Base-by-base conservation (phyloP, 108 stramenopile genomes). In the Cyclotella cryptica region DNA sequence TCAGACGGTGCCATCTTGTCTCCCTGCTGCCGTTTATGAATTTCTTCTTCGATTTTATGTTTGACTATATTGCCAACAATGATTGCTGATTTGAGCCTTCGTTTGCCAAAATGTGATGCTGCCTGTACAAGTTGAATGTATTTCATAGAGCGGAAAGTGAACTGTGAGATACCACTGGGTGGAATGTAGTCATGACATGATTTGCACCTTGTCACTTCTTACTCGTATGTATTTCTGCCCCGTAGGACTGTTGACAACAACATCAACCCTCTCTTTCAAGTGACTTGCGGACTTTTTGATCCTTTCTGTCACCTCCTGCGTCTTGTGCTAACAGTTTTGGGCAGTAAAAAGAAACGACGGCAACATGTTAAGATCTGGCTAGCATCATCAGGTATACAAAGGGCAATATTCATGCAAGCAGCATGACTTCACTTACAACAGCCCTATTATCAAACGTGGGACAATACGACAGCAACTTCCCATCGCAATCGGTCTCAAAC, bases 391-490 rank as follows among this genome's bases (percentile, higher is more conserved):
- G 35, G 35, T 35, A 35, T 35, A 35, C 4, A 35, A 35, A 35
- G 6, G 35, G 6, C 35, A 35, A 2, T 5, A 35, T 2, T 35
- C 35, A 6, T 35, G 35, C 2, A 35, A 35, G 2, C 35, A 2
- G 4, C 35, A 35, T 35, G 35, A 6, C 6, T 2, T 2, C 35
- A 6, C 35, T 35, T 6, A 35, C 35, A 2, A 96, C 86, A 11
- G 78, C 86, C 21, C 92, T 77, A 69, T 96, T 96, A 86, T 96
- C 94, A 75, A 96, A 96, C 35, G 94, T 96, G 6, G 94, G 94
- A 71, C 94, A 96, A 71, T 96, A 89, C 49, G 90, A 91, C 21
- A 96, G 69, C 58, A 96, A 65, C 67, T 85, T 89, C 12, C 94
- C 94, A 39, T 92, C 84, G 24, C 76, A 77, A 69, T 96, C 94